phyloP scores from a whole-genome alignment of 2,329 filamentous ascomycete species.

The Colletotrichum coccodes region DNA sequence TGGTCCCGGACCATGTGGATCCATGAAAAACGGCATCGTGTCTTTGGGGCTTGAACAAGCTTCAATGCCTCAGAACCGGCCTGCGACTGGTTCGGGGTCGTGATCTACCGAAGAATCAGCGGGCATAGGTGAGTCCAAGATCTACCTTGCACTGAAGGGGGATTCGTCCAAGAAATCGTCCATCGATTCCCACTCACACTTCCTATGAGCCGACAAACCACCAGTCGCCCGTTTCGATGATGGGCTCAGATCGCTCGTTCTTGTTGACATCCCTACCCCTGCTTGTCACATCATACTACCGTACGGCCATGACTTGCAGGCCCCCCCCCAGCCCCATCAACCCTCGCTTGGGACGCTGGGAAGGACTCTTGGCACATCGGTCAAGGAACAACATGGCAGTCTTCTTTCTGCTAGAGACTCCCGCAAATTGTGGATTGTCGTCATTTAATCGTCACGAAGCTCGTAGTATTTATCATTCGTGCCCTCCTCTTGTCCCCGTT shows the following conservation, averaged over 20 bases:
- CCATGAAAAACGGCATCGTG: neutral
- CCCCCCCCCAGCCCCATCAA: constrained; percentile 18
- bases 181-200: constrained; percentile 12
- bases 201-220: neutral
- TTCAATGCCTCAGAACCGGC: neutral
- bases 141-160: constrained; percentile 19
- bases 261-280: constrained; percentile 15
- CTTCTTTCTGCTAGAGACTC: neutral
- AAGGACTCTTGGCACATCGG: neutral
- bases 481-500: neutral
- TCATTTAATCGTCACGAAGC: constrained; percentile 10
- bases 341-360: neutral
- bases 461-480: constrained; percentile 6
- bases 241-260: neutral
- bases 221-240: neutral
- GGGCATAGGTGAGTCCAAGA: constrained; percentile 12
- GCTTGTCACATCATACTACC: constrained; percentile 8
- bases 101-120: neutral
- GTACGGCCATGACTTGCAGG: constrained; percentile 18
- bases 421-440: neutral
- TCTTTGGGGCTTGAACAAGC: constrained; percentile 7
- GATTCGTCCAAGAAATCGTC: constrained; percentile 19
- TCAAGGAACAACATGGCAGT: neutral
- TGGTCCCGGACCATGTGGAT: neutral
- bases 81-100: neutral